Evolutionary conservation across 305 asterid species (phyloP), one percentile per base, ranked within the genome.

Genomic region (Fraxinus velutina): DNA sequence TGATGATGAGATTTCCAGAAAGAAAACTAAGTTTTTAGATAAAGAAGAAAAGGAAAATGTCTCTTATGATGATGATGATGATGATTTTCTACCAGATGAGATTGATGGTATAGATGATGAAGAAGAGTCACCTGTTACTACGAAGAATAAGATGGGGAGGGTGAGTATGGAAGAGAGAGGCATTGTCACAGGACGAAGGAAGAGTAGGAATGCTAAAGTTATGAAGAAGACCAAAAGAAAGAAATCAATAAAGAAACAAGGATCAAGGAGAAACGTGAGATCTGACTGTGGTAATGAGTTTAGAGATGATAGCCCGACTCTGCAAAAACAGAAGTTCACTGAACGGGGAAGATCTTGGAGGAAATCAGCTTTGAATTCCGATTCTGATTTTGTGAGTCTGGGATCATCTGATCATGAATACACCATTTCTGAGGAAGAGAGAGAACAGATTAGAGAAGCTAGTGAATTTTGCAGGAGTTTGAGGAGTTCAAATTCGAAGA

Each of bases 391-490:
- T 78, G 90, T 84, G 79, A 91, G 91, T 82, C 89, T 92, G 39
- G 93, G 89, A 79, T 87, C 92, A 73, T 89, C 92, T 66, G 98
- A 93, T 83, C 88, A 78, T 80, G 98, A 93, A 10, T 94, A 87
- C 87, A 93, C 95, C 36, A 86, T 90, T 22, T 95, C 98, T 62
- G 99, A 95, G 86, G 98, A 93, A 89, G 98, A 95, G 91, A 92
- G 98, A 83, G 94, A 95, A 82, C 98, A 93, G 84, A 66, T 93
- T 80, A 92, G 87, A 95, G 24, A 22, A 84, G 98, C 97, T 74
- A 87, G 70, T 79, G 87, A 83, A 73, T 82, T 93, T 50, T 92
- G 97, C 82, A 86, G 89, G 73, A 87, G 85, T 86, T 80, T 85
- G 89, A 90, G 93, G 92, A 89, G 89, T 80, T 90, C 94, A 72